Evolutionary conservation across 2,329 filamentous ascomycete species (phyloP).

Genomic region (Sclerotiophoma versabilis): DNA sequence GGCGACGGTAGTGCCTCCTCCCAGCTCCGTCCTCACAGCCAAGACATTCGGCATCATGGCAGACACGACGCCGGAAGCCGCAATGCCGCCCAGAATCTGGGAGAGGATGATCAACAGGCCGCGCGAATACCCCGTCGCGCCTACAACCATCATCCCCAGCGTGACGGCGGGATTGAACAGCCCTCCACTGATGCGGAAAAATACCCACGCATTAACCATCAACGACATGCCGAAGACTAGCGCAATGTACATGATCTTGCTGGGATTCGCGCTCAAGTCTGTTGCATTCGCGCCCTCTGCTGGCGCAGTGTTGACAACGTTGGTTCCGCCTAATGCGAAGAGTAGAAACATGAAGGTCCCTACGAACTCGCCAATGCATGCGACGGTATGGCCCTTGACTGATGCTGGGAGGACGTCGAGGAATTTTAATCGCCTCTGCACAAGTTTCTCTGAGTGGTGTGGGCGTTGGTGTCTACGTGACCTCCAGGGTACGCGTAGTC

Average conservation of each 20-base stretch:
- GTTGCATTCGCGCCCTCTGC: constrained; percentile 7
- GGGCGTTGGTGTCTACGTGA: constrained; percentile 9
- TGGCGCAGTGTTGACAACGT: constrained; percentile 42
- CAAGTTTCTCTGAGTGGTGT: constrained; percentile 3
- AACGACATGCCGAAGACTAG: constrained; percentile 40
- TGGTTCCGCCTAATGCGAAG: constrained; percentile 32
- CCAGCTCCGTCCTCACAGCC: constrained; percentile 53
- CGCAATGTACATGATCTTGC: constrained; percentile 39
- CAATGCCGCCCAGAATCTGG: constrained; percentile 54
- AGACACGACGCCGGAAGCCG: constrained; percentile 52
- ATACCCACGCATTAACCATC: neutral
- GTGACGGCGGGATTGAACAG: neutral
- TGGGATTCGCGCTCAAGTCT: constrained; percentile 25
- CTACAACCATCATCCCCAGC: constrained; percentile 38
- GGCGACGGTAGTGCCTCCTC: constrained; percentile 49
- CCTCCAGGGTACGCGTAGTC: constrained; percentile 16
- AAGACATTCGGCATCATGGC: constrained; percentile 54
- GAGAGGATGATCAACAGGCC: constrained; percentile 52
- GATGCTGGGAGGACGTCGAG: constrained; percentile 14
- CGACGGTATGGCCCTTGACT: constrained; percentile 14
- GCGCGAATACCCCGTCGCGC: constrained; percentile 53
- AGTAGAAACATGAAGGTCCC: constrained; percentile 54
- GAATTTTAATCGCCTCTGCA: constrained; percentile 5
- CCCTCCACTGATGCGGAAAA: neutral
- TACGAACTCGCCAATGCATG: constrained; percentile 50